phyloP scores from a whole-genome alignment of 176 grass and related monocot genomes.

The Oryza australiensis region DNA sequence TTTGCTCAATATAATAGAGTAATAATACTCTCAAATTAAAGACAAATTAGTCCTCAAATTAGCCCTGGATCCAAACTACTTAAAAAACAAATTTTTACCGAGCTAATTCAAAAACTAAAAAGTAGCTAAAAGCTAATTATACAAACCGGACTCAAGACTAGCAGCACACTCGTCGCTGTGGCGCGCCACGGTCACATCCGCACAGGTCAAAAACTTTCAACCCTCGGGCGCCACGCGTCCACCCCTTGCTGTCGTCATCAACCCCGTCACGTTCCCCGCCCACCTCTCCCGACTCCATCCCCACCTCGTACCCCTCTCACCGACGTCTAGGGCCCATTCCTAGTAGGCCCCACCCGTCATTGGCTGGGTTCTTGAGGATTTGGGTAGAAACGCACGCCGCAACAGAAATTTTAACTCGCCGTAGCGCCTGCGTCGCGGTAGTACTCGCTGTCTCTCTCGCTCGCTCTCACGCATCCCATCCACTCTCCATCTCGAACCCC shows the following conservation, averaged over 20 bases:
- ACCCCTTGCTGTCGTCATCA: conserved; percentile 23
- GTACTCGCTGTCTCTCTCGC: not conserved
- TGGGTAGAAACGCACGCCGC: not conserved
- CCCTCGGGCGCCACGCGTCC: conserved; percentile 9
- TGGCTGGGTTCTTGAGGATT: rapidly evolving
- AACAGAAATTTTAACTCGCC: conserved; percentile 24
- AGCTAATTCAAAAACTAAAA: too few relatives aligned
- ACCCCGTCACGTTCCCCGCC: conserved; percentile 20
- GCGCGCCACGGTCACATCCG: not conserved
- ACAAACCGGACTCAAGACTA: too few relatives aligned
- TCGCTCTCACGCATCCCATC: not conserved
- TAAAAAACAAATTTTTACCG: too few relatives aligned
- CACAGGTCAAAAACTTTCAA: conserved; percentile 19
- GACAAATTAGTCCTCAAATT: too few relatives aligned
- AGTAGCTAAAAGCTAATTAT: too few relatives aligned
- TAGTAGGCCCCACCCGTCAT: not conserved
- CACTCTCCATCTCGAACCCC: not conserved
- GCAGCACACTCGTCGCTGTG: not conserved
- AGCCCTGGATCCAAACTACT: too few relatives aligned
- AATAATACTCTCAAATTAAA: too few relatives aligned
- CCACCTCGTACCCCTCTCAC: rapidly evolving
- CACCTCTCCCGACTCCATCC: not conserved
- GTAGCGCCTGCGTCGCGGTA: not conserved
- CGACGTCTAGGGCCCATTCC: not conserved
- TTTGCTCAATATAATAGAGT: too few relatives aligned